Base-by-base conservation (phyloP, 2,329 filamentous ascomycete species). In the Ophiosphaerella narmari region DNA sequence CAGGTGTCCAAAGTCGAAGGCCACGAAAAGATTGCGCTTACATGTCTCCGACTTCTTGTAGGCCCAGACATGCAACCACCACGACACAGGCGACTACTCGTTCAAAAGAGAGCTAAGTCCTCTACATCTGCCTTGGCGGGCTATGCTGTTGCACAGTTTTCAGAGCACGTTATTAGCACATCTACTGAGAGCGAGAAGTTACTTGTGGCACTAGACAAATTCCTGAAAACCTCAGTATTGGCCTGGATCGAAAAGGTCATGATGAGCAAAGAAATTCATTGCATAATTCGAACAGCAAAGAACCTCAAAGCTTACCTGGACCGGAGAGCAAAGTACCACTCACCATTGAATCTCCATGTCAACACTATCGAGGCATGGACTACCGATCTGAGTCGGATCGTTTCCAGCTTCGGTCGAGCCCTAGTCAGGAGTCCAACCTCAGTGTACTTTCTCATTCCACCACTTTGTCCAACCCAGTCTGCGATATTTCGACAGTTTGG, bases 61-160 rank as follows among this genome's bases (percentile, higher is more conserved):
- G n/a, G 41, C 18, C 16, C 41, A 36, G 41, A 16, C 5, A 35
- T 43, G 31, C 41, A 43, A 36, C 41, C 41, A 13, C 41, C 41
- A n/a, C 41, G 41, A 35, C 41, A 43, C 21, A 16, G 41, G 18
- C 31, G 16, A 9, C 35, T 43, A 31, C 21, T 43, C 11, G 31
- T 16, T 18, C 32, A 35, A 35, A 35, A 43, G 21, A 16, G 32
- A 32, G 32, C 23, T 7, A 43, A 26, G 18, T 13, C 31, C 9
- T 24, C 41, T 7, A 26, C 18, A 34, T 43, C 41, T n/a, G 18
- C 21, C 6, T 32, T 47, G n/a, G n/a, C 29, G 6, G 33, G 41
- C 32, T 47, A 47, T 31, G 45, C 37, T n/a, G 42, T 47, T 8
- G 29, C 38, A 7, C 32, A 36, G 2, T 47, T 47, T 31, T 47